Percentiles rank a stretch among this genome's conserved stretches.
Evolutionary conservation across 495 filamentous ascomycete genomes (phyloP).

Genomic region (Neurospora sp.): DNA sequence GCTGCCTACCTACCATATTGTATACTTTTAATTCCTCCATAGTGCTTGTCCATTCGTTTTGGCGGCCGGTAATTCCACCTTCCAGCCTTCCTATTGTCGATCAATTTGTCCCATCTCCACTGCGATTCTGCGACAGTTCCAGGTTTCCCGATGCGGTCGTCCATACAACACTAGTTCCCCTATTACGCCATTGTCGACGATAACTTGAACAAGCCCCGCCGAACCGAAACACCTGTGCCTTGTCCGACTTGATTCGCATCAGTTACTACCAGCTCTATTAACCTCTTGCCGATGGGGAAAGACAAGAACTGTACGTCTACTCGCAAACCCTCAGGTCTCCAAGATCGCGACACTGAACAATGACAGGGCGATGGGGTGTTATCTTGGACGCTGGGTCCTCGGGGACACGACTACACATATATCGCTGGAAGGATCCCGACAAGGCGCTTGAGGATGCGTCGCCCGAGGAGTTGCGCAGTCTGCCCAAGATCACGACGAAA

Average conservation of each 20-base stretch:
- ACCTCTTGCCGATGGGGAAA: constrained; percentile 11
- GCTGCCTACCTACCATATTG: not conserved
- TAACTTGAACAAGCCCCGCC: not conserved
- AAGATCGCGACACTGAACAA: constrained; percentile 6
- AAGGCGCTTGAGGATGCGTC: constrained; percentile 54
- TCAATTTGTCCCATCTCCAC: not conserved
- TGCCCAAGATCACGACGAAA: constrained; percentile 75
- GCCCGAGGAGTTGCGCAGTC: constrained; percentile 48
- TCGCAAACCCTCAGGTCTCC: not conserved
- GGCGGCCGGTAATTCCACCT: not conserved
- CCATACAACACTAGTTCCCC: not conserved
- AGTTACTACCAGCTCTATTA: not conserved
- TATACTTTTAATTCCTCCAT: not conserved
- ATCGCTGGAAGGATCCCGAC: constrained; percentile 74
- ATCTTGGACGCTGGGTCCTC: constrained; percentile 57
- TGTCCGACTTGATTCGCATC: not conserved
- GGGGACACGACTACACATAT: constrained; percentile 88
- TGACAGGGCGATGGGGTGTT: constrained; percentile 45
- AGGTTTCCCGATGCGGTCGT: not conserved
- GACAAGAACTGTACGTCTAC: constrained; percentile 10
- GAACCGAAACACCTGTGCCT: not conserved
- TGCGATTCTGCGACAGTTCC: not conserved
- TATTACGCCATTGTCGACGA: not conserved
- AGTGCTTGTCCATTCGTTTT: not conserved
- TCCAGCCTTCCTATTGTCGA: not conserved